Evolutionary conservation across 2,329 filamentous ascomycete species (phyloP).

Genomic region (Aspergillus nomiae): DNA sequence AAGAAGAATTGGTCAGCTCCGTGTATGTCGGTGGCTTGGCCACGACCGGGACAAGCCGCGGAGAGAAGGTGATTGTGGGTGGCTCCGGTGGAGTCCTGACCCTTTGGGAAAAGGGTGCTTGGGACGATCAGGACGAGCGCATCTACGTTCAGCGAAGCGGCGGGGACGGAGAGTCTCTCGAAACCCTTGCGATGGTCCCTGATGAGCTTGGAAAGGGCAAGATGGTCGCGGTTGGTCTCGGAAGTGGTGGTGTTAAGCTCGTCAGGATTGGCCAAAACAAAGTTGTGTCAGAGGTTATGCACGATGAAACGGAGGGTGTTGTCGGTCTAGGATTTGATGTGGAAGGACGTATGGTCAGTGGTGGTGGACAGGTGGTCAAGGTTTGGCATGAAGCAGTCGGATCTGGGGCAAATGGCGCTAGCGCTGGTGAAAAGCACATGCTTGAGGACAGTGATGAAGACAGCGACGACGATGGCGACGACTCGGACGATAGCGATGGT

Average conservation of each 20-base stretch:
- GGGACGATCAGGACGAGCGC: slow-evolving; percentile 93
- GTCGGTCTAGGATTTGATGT: slow-evolving; percentile 82
- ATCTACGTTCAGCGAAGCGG: slow-evolving; percentile 69
- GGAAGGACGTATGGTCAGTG: slow-evolving; percentile 82
- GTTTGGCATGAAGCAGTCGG: slow-evolving; percentile 77
- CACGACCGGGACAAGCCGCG: slow-evolving; percentile 66
- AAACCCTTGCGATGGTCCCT: slow-evolving; percentile 73
- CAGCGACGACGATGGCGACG: slow-evolving; percentile 32
- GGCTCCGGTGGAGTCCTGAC: slow-evolving; percentile 82
- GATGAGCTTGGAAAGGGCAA: slow-evolving; percentile 65
- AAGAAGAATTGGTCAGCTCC: slow-evolving; percentile 85
- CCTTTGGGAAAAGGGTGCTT: slow-evolving; percentile 89
- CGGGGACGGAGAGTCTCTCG: slow-evolving; percentile 74
- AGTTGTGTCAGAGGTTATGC: slow-evolving; percentile 67
- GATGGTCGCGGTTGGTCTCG: slow-evolving; percentile 75
- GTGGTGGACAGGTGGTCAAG: slow-evolving; percentile 82
- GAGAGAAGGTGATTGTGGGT: slow-evolving; percentile 74
- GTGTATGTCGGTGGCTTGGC: slow-evolving; percentile 76
- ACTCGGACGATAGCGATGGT: slow-evolving; percentile 53
- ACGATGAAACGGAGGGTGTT: slow-evolving; percentile 87
- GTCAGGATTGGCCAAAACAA: slow-evolving; percentile 74
- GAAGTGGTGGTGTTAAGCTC: slow-evolving; percentile 76
- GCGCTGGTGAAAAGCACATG: slow-evolving; percentile 36
- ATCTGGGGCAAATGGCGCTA: slow-evolving; percentile 50
- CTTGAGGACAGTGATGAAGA: slow-evolving; percentile 48